A percentile compares a stretch with the other conserved stretches of the same genome.
These are phyloP conservation scores for Eutrema salsugineum DNA, from an alignment of 441 rosid genomes.

Conservation along the genomic window DNA sequence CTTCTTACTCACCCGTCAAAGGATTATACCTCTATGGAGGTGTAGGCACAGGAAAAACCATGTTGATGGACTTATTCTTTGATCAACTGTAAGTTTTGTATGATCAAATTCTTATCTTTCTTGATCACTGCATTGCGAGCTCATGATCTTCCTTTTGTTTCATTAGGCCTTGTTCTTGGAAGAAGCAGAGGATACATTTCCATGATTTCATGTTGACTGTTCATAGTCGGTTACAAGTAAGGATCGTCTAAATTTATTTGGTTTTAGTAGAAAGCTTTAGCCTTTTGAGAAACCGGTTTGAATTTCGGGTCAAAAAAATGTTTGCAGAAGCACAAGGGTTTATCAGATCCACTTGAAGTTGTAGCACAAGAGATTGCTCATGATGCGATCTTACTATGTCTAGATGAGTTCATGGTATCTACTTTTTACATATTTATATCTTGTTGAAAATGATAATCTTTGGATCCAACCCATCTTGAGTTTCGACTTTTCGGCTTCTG, in stretches of 20 bases:
- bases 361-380: slow-evolving; percentile 97
- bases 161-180: slow-evolving; percentile 86
- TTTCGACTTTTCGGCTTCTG: background rate
- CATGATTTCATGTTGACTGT: slow-evolving; percentile 97
- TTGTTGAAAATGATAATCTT: slow-evolving; percentile 3
- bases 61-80: slow-evolving; percentile 97
- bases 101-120: background rate
- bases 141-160: slow-evolving; percentile 7
- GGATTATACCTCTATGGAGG: slow-evolving; percentile 96
- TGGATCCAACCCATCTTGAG: background rate
- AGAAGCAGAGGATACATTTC: slow-evolving; percentile 95
- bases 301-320: slow-evolving; percentile 8
- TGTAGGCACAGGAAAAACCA: slow-evolving; percentile 98
- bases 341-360: slow-evolving; percentile 97
- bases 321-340: slow-evolving; percentile 88
- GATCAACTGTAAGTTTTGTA: slow-evolving; percentile 64
- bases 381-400: slow-evolving; percentile 80
- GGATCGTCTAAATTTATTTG: slow-evolving; percentile 8
- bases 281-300: slow-evolving; percentile 1
- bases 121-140: background rate
- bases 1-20: slow-evolving; percentile 72
- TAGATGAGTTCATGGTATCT: slow-evolving; percentile 96
- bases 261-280: background rate
- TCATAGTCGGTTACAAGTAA: slow-evolving; percentile 91
- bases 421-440: background rate